Evolutionary conservation across 495 filamentous ascomycete species (phyloP).

Genomic region (Penicillium mononematosum): DNA sequence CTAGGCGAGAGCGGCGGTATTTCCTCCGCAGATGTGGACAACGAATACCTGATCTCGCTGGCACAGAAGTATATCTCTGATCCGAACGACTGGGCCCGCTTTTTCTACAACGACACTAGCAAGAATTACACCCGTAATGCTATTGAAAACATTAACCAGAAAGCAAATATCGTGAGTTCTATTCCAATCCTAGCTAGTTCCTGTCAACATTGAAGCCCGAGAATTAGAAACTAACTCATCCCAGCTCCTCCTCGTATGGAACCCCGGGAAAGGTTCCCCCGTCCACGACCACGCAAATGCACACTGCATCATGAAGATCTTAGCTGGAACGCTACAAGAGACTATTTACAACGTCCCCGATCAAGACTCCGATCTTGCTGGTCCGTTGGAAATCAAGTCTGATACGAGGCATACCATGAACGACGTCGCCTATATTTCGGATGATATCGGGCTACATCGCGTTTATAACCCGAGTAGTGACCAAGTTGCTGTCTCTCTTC

Average conservation of each 20-base stretch:
- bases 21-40: constrained; percentile 30
- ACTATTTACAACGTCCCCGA: constrained; percentile 70
- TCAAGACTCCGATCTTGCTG: constrained; percentile 16
- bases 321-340: constrained; percentile 63
- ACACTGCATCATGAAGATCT: constrained; percentile 65
- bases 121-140: constrained; percentile 43
- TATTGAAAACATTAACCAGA: constrained; percentile 39
- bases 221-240: background rate
- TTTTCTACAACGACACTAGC: constrained; percentile 35
- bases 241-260: constrained; percentile 85
- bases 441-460: constrained; percentile 76
- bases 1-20: constrained; percentile 32
- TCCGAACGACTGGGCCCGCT: constrained; percentile 35
- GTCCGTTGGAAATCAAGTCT: constrained; percentile 30
- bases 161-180: constrained; percentile 34
- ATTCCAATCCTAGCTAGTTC: background rate
- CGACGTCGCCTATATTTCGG: constrained; percentile 76
- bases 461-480: constrained; percentile 67
- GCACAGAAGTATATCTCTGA: constrained; percentile 34
- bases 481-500: constrained; percentile 78
- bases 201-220: background rate
- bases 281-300: constrained; percentile 86
- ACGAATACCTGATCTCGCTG: constrained; percentile 32
- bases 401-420: constrained; percentile 42
- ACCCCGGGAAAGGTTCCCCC: constrained; percentile 72